Evolutionary conservation across 1,284 basidiomycete genomes (phyloP), one percentile per base, ranked within the genome.

Genomic region (Stygiomarasmius scandens): DNA sequence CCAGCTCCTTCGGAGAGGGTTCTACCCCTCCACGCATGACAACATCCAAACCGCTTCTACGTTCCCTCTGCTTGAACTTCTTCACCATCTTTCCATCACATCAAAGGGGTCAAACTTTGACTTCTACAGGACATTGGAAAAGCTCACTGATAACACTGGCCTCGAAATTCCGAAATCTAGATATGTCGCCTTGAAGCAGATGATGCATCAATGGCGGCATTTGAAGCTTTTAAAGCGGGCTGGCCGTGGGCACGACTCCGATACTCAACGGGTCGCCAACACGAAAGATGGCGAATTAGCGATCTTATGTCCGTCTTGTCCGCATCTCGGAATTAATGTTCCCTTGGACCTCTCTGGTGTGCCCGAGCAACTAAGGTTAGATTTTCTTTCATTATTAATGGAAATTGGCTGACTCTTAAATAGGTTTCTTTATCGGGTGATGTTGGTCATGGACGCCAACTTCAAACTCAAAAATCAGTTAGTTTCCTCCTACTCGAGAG

Each of bases 291-390:
- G 74, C 0, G 63, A 67, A 12, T 69, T 67, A n/a, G 69, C 68
- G 1, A 53, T 76, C 2, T 44, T 62, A 1, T 77, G 75, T 58
- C 74, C 70, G 6, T 72, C 73, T 1, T 76, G 74, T 54, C 74
- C 74, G 0, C 62, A 69, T 3, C 68, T 67, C 0, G 69, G 63
- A 1, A 63, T 65, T 25, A 77, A 77, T 60, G 54, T 75, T 1
- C 69, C 71, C 22, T 73, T 67, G 69, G 38, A 41, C 25, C 58
- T 69, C 34, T 25, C 47, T n/a, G 19, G 23, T 11, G 23, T 47
- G 45, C 22, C 45, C 20, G 29, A 32, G 29, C 29, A 32, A n/a
- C 25, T 25, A 22, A 25, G 45, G 25, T 23, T 6, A 32, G 29
- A 5, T 32, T 32, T 32, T 6, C 29, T 5, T 32, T 22, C 25